Conservation (phyloP, 2,329 filamentous ascomycete genomes). For the Neoscytalidium dimidiatum region DNA sequence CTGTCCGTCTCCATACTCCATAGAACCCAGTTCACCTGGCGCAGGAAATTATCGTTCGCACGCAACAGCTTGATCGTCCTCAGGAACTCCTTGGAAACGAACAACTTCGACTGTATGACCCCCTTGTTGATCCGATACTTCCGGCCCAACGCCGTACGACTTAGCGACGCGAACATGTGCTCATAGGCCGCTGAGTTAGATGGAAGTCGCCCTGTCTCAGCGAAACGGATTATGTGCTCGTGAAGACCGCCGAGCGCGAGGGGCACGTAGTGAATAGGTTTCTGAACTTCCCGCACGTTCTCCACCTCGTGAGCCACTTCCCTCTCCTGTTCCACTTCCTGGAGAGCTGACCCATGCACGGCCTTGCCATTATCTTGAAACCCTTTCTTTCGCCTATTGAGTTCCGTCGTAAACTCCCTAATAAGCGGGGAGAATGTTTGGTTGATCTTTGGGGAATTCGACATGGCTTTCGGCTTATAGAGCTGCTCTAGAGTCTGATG, state of each 20-base stretch:
- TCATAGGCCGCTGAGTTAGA: background rate
- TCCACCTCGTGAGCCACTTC: constrained; percentile 61
- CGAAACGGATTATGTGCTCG: constrained; percentile 49
- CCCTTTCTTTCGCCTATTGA: constrained; percentile 36
- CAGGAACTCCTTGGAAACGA: constrained; percentile 51
- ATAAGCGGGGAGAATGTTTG: constrained; percentile 21
- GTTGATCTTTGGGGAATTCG: background rate
- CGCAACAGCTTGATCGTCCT: constrained; percentile 44
- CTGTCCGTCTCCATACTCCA: constrained; percentile 52
- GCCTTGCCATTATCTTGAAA: constrained; percentile 49
- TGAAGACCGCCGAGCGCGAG: constrained; percentile 51
- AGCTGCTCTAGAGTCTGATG: constrained; percentile 59
- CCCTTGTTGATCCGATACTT: constrained; percentile 34
- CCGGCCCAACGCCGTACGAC: constrained; percentile 39
- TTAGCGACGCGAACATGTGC: background rate
- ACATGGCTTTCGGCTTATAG: constrained; percentile 48
- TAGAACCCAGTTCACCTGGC: constrained; percentile 63
- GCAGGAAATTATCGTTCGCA: constrained; percentile 47
- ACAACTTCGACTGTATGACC: constrained; percentile 33
- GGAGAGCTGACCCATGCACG: constrained; percentile 53
- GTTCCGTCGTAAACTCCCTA: constrained; percentile 26
- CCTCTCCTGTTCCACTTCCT: constrained; percentile 61
- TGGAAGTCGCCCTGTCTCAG: constrained; percentile 45
- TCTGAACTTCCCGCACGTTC: constrained; percentile 57
- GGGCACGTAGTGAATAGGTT: constrained; percentile 43